Percentiles rank a stretch among this genome's conserved stretches.
phyloP scores from a whole-genome alignment of 2,329 filamentous ascomycete genomes.

The Aphanoascus verrucosus region DNA sequence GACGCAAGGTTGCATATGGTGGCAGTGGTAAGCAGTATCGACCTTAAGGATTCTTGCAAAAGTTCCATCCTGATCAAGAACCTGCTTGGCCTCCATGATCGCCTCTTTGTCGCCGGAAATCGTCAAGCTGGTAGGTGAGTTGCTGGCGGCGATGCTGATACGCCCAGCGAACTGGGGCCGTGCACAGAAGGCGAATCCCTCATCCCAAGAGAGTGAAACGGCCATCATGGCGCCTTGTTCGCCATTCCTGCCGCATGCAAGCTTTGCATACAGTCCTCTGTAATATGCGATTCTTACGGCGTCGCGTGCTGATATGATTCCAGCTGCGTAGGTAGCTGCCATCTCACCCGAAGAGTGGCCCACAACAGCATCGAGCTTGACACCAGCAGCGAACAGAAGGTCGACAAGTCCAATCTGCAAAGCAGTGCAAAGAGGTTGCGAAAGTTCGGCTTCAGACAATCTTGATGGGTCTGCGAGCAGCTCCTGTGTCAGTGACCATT shows the following conservation, averaged over 20 bases:
- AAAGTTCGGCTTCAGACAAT: constrained; percentile 4
- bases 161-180: background rate
- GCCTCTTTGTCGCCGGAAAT: constrained; percentile 16
- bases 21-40: constrained; percentile 37
- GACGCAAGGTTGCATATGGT: constrained; percentile 28
- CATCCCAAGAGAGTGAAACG: constrained; percentile 22
- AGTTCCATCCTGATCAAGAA: constrained; percentile 4
- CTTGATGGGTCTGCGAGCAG: background rate
- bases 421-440: constrained; percentile 17
- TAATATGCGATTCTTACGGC: constrained; percentile 39
- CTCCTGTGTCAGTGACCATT: background rate
- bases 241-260: constrained; percentile 10
- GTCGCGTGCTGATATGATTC: constrained; percentile 31
- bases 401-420: constrained; percentile 16
- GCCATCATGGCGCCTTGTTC: constrained; percentile 41
- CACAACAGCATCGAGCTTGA: constrained; percentile 29
- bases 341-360: constrained; percentile 45
- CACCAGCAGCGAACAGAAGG: constrained; percentile 19
- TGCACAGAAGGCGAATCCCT: background rate
- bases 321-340: constrained; percentile 42
- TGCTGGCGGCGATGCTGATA: constrained; percentile 14
- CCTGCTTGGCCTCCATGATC: constrained; percentile 11
- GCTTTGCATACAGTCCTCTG: constrained; percentile 30
- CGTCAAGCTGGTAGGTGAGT: constrained; percentile 16
- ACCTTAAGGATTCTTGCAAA: constrained; percentile 23